Conservation (phyloP, 495 filamentous ascomycete genomes). For the Aspergillus cavernicola region DNA sequence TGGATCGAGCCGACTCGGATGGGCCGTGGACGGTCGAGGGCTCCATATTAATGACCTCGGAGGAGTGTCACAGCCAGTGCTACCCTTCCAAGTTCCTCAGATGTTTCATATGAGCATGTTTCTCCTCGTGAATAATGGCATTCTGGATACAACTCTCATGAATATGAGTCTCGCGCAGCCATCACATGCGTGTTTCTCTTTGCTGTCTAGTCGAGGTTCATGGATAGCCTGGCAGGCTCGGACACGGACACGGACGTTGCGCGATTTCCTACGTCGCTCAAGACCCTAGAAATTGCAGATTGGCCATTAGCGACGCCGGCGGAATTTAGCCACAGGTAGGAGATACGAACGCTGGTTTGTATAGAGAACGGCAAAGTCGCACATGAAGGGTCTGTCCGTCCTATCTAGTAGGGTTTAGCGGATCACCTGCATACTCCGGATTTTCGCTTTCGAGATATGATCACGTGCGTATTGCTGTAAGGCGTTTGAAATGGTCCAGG, state of each 20-base stretch:
- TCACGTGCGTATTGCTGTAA: slow-evolving; percentile 27
- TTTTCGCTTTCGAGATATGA: not conserved
- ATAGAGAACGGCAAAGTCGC: slow-evolving; percentile 30
- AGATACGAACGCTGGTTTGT: slow-evolving; percentile 28
- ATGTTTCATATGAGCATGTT: slow-evolving; percentile 31
- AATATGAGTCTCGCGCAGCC: slow-evolving; percentile 34
- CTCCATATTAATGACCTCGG: no score
- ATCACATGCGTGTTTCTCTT: slow-evolving; percentile 36
- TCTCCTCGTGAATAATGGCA: slow-evolving; percentile 25
- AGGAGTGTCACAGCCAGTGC: no score
- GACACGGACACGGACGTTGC: slow-evolving; percentile 24
- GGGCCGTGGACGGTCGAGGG: not conserved
- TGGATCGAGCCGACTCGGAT: no score
- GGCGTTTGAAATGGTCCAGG: slow-evolving; percentile 33
- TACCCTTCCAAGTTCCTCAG: slow-evolving; percentile 6
- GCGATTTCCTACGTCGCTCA: slow-evolving; percentile 37
- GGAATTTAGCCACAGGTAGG: slow-evolving; percentile 26
- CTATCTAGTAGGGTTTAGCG: slow-evolving; percentile 19
- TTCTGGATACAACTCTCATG: slow-evolving; percentile 27
- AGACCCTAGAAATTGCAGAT: no score
- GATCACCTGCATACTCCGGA: not conserved
- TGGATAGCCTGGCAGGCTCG: slow-evolving; percentile 24
- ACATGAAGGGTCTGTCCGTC: slow-evolving; percentile 17
- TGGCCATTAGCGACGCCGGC: no score
- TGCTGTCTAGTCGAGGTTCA: slow-evolving; percentile 25